These are phyloP conservation scores for Pulicaria dysenterica DNA, from an alignment of 129 eudicot species.

Conservation along the genomic window DNA sequence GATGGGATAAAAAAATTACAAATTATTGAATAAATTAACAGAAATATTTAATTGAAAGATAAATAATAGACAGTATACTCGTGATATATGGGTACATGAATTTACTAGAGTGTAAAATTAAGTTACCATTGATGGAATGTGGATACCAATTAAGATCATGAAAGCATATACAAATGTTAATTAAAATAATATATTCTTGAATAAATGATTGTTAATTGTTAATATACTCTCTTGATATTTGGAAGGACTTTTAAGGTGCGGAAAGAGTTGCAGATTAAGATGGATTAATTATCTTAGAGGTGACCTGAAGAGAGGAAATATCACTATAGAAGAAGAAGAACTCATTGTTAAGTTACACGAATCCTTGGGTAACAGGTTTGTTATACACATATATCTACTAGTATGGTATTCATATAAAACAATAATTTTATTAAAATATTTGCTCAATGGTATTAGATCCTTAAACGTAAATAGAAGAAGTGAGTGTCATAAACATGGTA, in stretches of 20 bases:
- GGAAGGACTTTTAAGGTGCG: constrained; percentile 78
- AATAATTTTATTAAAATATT: no score
- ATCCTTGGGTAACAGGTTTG: constrained; percentile 74
- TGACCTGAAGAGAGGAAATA: constrained; percentile 83
- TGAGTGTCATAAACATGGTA: no score
- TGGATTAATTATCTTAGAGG: constrained; percentile 88
- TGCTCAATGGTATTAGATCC: no score
- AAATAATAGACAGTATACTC: no score
- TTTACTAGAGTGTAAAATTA: no score
- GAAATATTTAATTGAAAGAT: no score
- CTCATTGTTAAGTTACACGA: constrained; percentile 66
- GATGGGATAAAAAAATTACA: neutral
- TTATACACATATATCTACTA: neutral
- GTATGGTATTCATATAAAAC: no score
- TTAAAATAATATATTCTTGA: neutral
- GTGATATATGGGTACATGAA: no score
- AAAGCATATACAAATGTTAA: neutral
- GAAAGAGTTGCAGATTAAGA: constrained; percentile 86
- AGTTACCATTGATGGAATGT: no score
- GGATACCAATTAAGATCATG: no score
- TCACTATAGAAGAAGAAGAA: constrained; percentile 66
- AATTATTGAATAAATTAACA: no score
- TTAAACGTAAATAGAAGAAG: no score
- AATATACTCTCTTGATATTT: neutral
- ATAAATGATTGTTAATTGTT: neutral